Evolutionary conservation across 768 basidiomycete genomes (phyloP), one percentile per base, ranked within the genome.

Genomic region (Lentinula edodes): DNA sequence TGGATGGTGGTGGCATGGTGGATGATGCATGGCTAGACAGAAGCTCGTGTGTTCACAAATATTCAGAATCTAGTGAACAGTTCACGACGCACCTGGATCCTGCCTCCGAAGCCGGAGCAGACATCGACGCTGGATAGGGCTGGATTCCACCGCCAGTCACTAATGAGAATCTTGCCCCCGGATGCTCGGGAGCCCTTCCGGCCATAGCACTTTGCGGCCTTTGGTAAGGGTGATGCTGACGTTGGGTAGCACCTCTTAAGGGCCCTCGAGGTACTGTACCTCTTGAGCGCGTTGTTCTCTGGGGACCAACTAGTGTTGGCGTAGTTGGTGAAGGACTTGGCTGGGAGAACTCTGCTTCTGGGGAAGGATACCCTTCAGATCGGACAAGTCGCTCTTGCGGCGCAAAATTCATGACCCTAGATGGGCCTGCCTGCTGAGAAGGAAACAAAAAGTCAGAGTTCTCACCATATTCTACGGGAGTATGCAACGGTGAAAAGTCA

Each of bases 121-220:
- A 56, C 55, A 56, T 56, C 18, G 55, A 56, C 39, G 55, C 55
- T 41, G 55, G 55, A 56, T 56, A 56, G 4, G 55, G 6, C 38
- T 41, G 55, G 15, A 56, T 56, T 5, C 55, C 55, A 28, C 23
- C 12, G 38, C 32, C 51, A 32, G 55, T 15, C 28, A 55, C 20
- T 6, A 56, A 41, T 10, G 38, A 41, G 16, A 1, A 56, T n/a
- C 41, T 56, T 6, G 55, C 55, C 12, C 41, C 55, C 15, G 55
- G 2, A 23, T 12, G 4, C 20, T 54, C 53, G 8, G 34, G 20
- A 12, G 7, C 6, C 35, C 18, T 41, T 23, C 55, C 55, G 18
- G 55, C 38, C 23, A 56, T 15, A 15, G 55, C 55, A 32, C 55
- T 56, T 56, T 28, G 55, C 7, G 55, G 15, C 6, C 55, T 20